phyloP scores from a whole-genome alignment of 805 yeast genomes.

The Isabelozyma pseudorhagii region DNA sequence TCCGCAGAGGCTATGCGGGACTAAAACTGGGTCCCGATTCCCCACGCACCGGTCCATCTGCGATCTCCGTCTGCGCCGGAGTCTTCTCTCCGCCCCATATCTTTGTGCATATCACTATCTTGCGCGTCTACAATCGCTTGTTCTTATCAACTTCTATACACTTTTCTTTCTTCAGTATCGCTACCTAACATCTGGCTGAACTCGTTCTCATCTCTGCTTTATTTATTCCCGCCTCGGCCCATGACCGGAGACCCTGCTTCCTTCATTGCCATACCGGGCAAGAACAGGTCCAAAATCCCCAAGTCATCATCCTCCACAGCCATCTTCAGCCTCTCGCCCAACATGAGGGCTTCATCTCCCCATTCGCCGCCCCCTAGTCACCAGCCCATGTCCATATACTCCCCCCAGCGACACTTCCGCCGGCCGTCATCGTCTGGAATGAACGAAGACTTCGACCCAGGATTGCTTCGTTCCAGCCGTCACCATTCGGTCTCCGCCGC shows the following conservation, averaged over 20 bases:
- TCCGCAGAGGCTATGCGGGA: no score
- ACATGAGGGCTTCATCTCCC: neutral
- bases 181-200: neutral
- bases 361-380: neutral
- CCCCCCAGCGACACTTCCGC: neutral
- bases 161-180: neutral
- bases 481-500: constrained; percentile 6
- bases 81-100: no score
- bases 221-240: neutral
- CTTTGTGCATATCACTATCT: no score
- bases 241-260: neutral
- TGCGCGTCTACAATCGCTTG: no score
- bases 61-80: no score
- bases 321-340: neutral
- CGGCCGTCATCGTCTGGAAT: neutral
- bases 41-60: no score
- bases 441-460: neutral
- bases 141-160: no score
- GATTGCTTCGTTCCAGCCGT: neutral
- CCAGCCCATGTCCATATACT: neutral
- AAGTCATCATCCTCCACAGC: neutral
- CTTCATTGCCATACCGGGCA: neutral
- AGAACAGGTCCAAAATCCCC: neutral
- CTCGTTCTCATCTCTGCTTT: neutral
- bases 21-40: no score